A percentile compares a stretch with the other conserved stretches of the same genome.
These are phyloP conservation scores for Rhizopogon roseolus DNA, from an alignment of 768 basidiomycete species.

Conservation along the genomic window DNA sequence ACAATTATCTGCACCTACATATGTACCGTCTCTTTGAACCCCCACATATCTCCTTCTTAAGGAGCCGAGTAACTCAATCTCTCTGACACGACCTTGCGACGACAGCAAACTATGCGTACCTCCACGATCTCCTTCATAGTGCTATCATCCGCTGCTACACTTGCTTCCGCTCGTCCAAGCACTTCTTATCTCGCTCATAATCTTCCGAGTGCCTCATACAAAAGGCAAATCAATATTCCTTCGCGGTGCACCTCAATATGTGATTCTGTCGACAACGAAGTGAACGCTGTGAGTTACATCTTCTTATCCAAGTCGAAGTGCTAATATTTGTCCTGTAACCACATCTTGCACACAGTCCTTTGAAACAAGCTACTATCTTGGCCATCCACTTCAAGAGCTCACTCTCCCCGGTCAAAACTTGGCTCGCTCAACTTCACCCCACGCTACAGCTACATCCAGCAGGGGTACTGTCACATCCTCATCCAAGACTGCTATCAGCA, in stretches of 20 bases:
- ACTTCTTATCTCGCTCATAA: conserved; percentile 1
- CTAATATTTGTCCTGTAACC: conserved; percentile 15
- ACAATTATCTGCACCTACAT: not conserved
- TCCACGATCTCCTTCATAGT: not conserved
- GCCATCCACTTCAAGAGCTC: conserved; percentile 17
- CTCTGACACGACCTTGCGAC: not conserved
- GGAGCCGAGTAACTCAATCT: not conserved
- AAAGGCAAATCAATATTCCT: conserved; percentile 18
- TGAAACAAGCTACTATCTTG: conserved; percentile 30
- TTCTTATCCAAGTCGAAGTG: conserved; percentile 2
- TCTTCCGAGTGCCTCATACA: not conserved
- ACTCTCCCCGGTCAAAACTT: conserved; percentile 22
- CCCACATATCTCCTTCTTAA: not conserved
- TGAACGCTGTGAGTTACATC: conserved; percentile 14
- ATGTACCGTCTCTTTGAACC: not conserved
- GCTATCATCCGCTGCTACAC: conserved; percentile 2
- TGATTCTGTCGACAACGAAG: conserved; percentile 17
- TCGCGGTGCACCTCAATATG: conserved; percentile 19
- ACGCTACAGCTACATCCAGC: not conserved
- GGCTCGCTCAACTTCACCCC: conserved; percentile 3
- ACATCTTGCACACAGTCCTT: conserved; percentile 38
- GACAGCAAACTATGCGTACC: conserved; percentile 12
- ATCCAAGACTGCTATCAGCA: not conserved
- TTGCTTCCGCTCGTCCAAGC: conserved; percentile 2
- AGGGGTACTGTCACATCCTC: not conserved